Conservation (phyloP, 1,139 yeast genomes). For the Yamadazyma jaroonii region DNA sequence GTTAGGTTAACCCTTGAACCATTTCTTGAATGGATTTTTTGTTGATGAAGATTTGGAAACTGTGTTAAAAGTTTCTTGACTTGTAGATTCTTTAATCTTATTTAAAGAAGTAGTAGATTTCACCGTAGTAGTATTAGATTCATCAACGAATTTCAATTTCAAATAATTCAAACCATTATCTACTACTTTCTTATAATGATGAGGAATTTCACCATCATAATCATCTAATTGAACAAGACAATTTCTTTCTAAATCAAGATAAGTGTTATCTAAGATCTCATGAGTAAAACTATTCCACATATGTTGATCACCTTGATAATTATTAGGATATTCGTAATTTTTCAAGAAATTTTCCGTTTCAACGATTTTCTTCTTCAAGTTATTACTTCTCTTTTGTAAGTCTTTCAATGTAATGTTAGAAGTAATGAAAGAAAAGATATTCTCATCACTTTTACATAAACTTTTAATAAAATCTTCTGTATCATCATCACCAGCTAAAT, state of each 20-base stretch:
- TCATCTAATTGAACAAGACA: conserved; percentile 29
- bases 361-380: conserved; percentile 32
- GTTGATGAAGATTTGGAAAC: conserved; percentile 9
- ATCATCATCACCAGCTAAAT: conserved; percentile 45
- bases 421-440: conserved; percentile 44
- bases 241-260: conserved; percentile 33
- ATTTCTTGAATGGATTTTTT: conserved; percentile 37
- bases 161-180: conserved; percentile 33
- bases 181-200: conserved; percentile 21
- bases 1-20: conserved; percentile 20
- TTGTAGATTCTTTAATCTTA: conserved; percentile 3
- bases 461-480: conserved; percentile 53
- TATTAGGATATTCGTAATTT: conserved; percentile 39
- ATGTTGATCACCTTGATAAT: conserved; percentile 24
- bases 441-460: conserved; percentile 43
- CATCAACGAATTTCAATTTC: conserved; percentile 30
- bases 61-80: conserved; percentile 3
- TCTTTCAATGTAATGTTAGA: conserved; percentile 47
- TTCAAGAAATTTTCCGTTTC: conserved; percentile 35
- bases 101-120: conserved; percentile 2
- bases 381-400: conserved; percentile 44
- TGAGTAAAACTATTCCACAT: conserved; percentile 37
- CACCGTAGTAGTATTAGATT: conserved; percentile 3
- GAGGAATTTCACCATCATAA: conserved; percentile 15
- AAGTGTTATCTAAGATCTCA: conserved; percentile 29